These are phyloP conservation scores for Diutina sp. DNA, from an alignment of 1,139 yeast genomes.

Conservation along the genomic window DNA sequence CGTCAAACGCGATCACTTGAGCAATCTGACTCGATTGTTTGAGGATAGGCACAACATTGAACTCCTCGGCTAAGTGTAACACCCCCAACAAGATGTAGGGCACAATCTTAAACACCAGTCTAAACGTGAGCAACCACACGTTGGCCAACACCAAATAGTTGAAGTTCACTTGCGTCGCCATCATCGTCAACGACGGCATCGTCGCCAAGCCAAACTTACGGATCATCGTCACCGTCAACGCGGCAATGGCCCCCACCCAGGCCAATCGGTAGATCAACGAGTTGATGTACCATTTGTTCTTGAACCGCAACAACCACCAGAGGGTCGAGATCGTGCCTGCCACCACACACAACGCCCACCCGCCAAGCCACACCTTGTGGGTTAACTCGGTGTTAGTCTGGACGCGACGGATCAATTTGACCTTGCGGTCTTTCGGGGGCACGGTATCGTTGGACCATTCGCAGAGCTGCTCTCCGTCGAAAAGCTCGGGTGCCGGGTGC, in stretches of 20 bases:
- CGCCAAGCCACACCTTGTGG: conserved; percentile 46
- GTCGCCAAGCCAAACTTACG: conserved; percentile 43
- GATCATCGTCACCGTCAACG: conserved; percentile 40
- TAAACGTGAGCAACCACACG: conserved; percentile 52
- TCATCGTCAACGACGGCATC: conserved; percentile 42
- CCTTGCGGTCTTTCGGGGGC: conserved; percentile 14
- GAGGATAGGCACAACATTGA: conserved; percentile 27
- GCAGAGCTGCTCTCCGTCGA: not conserved
- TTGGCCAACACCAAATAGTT: conserved; percentile 43
- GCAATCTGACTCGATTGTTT: conserved; percentile 28
- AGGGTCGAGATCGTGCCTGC: conserved; percentile 37
- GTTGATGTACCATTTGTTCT: conserved; percentile 31
- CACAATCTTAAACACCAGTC: conserved; percentile 49
- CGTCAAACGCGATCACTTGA: conserved; percentile 46
- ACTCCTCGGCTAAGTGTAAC: conserved; percentile 36
- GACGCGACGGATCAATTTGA: conserved; percentile 27
- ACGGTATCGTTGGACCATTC: conserved; percentile 13
- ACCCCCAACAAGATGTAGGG: conserved; percentile 47
- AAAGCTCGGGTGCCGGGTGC: not conserved
- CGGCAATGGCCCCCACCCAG: conserved; percentile 40
- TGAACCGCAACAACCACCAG: conserved; percentile 35
- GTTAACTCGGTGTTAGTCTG: conserved; percentile 27
- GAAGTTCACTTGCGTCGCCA: conserved; percentile 57
- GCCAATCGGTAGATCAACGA: conserved; percentile 38
- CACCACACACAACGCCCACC: conserved; percentile 37